These are phyloP conservation scores for Suhomyces chickasaworum DNA, from an alignment of 1,139 yeast species.

Conservation along the genomic window DNA sequence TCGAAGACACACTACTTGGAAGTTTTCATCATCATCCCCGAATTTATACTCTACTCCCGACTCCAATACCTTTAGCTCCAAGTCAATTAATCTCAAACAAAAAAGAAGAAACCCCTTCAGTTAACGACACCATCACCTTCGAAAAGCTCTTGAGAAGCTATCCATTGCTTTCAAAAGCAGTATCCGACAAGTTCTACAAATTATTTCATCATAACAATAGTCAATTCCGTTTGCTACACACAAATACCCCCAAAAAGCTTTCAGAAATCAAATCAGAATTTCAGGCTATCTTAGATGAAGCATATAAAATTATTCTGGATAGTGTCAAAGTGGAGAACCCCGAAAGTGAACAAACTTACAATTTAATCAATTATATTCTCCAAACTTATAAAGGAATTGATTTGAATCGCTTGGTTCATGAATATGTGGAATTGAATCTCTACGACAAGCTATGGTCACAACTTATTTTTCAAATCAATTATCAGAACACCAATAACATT, in stretches of 20 bases:
- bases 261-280: slow-evolving; percentile 35
- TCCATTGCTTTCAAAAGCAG: slow-evolving; percentile 48
- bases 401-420: slow-evolving; percentile 58
- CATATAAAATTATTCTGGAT: slow-evolving; percentile 44
- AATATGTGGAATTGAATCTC: slow-evolving; percentile 68
- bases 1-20: slow-evolving; percentile 55
- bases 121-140: slow-evolving; percentile 19
- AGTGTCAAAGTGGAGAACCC: slow-evolving; percentile 40
- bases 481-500: slow-evolving; percentile 34
- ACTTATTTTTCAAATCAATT: slow-evolving; percentile 40
- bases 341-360: slow-evolving; percentile 39
- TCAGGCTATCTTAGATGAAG: slow-evolving; percentile 37
- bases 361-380: slow-evolving; percentile 35
- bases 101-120: neutral
- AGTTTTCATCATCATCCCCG: slow-evolving; percentile 11
- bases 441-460: slow-evolving; percentile 68
- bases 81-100: neutral
- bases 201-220: slow-evolving; percentile 49
- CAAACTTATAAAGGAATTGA: slow-evolving; percentile 50
- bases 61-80: neutral
- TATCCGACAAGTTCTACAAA: slow-evolving; percentile 48
- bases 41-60: slow-evolving; percentile 2
- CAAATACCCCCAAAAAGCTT: slow-evolving; percentile 32
- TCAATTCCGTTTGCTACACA: slow-evolving; percentile 35
- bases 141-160: slow-evolving; percentile 45